Percentiles rank a stretch among this genome's conserved stretches.
These are phyloP conservation scores for Astragalus membranaceus DNA, from an alignment of 306 rosid genomes.

Conservation along the genomic window DNA sequence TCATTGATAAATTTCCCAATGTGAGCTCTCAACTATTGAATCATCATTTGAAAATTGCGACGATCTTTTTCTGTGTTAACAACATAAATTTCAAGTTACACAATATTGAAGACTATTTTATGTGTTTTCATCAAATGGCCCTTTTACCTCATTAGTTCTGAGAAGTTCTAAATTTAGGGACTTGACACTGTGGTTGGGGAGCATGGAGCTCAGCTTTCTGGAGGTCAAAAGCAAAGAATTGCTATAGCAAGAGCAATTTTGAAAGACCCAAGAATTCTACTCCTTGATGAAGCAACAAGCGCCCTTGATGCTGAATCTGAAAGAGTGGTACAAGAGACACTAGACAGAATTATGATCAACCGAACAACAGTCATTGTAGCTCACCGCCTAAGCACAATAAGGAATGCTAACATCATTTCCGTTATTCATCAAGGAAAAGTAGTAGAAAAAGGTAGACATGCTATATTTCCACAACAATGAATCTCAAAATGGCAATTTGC, in stretches of 20 bases:
- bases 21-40: conserved; percentile 23
- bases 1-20: conserved; percentile 69
- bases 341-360: conserved; percentile 48
- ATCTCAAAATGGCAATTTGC: neutral
- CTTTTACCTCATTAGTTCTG: neutral
- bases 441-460: conserved; percentile 44
- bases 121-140: neutral
- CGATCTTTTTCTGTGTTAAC: neutral
- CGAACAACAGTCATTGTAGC: conserved; percentile 59
- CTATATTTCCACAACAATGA: conserved; percentile 3
- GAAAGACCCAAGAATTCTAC: conserved; percentile 56
- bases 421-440: conserved; percentile 57
- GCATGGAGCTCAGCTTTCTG: conserved; percentile 73
- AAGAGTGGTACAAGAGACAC: conserved; percentile 53
- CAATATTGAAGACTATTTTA: neutral
- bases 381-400: conserved; percentile 58
- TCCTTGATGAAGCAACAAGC: conserved; percentile 63
- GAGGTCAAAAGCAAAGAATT: conserved; percentile 57
- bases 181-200: conserved; percentile 73
- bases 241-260: conserved; percentile 67
- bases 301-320: conserved; percentile 62
- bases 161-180: conserved; percentile 16
- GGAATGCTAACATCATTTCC: conserved; percentile 45
- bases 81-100: neutral
- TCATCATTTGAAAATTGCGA: neutral